Evolutionary conservation across 805 yeast genomes (phyloP), one percentile per base, ranked within the genome.

Genomic region (Hanseniaspora meyeri): DNA sequence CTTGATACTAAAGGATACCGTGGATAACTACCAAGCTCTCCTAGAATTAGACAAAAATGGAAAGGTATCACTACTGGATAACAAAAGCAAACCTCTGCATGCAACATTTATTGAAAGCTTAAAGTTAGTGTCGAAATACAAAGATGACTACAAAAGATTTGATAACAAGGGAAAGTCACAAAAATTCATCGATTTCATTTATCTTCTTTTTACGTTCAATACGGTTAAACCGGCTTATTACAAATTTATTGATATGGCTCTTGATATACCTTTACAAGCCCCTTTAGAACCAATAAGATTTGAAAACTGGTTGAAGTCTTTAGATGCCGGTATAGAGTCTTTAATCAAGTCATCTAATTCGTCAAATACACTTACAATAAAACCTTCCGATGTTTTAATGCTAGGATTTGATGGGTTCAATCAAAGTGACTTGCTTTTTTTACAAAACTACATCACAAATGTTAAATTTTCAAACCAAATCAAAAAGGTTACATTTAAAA

Each of bases 341-440:
- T 34, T 50, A 6, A 17, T 50, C 12, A 50, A 39, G 27, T 7
- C 31, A 29, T 32, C 48, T 9, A 20, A 36, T 12, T 29, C 16
- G 3, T 36, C 40, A 2, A 46, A 39, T 39, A 32, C n/a, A 12
- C 40, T 53, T 16, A 40, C 31, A 7, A 31, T 66, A 4, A 58
- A 64, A 3, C 62, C 68, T 1, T 48, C 58, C 4, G 60, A 62
- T 29, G 58, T 69, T 27, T 52, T 60, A 6, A 55, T 59, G 10
- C 53, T 67, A 57, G 62, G 63, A 14, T 55, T 69, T 12, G 72
- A 69, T 57, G 66, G 70, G 49, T 69, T 69, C 50, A 67, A 70
- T 55, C n/a, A 46, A 27, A 65, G 64, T 43, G 71, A 69, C 57
- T 59, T 62, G 29, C 49, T 57, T 17, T 66, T 68, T 54, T 48